Conservation (phyloP, 139 green algal genomes). For the Chlamydomonas sp. region DNA sequence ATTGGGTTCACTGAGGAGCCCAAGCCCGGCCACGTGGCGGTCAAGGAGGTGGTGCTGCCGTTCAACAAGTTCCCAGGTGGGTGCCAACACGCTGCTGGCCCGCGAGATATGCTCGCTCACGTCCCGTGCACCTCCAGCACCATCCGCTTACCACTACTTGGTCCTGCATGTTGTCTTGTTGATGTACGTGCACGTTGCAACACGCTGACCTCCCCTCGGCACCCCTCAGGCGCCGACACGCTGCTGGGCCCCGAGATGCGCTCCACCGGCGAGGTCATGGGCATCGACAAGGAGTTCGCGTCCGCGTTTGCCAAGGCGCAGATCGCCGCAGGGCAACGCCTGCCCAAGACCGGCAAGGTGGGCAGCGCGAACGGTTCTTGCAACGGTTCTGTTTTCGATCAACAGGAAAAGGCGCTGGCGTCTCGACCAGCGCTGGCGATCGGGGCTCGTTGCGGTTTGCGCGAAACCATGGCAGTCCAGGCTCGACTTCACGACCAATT, state of each 20-base stretch:
- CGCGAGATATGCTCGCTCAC: constrained; percentile 92
- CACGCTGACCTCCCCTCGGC: neutral
- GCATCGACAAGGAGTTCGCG: constrained; percentile 73
- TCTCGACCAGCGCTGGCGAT: no score
- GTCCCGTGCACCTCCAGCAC: no score
- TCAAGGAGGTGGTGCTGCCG: constrained; percentile 99
- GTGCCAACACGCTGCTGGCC: constrained; percentile 94
- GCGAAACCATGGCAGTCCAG: no score
- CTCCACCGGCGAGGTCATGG: constrained; percentile 85
- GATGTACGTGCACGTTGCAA: no score
- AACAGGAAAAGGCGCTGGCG: no score
- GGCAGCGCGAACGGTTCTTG: no score
- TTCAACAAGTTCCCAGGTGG: constrained; percentile 98
- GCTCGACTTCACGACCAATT: no score
- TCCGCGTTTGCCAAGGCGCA: constrained; percentile 97
- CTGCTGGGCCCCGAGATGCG: constrained; percentile 99
- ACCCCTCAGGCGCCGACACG: constrained; percentile 85
- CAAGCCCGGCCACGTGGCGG: constrained; percentile 89
- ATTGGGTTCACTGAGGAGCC: constrained; percentile 91
- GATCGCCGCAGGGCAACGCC: constrained; percentile 89
- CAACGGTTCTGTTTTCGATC: no score
- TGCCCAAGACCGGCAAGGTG: constrained; percentile 69
- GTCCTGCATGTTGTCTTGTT: no score
- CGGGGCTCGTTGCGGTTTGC: no score
- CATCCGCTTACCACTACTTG: no score